Conservation (phyloP, 2,329 filamentous ascomycete species). For the Colletotrichum phormii region DNA sequence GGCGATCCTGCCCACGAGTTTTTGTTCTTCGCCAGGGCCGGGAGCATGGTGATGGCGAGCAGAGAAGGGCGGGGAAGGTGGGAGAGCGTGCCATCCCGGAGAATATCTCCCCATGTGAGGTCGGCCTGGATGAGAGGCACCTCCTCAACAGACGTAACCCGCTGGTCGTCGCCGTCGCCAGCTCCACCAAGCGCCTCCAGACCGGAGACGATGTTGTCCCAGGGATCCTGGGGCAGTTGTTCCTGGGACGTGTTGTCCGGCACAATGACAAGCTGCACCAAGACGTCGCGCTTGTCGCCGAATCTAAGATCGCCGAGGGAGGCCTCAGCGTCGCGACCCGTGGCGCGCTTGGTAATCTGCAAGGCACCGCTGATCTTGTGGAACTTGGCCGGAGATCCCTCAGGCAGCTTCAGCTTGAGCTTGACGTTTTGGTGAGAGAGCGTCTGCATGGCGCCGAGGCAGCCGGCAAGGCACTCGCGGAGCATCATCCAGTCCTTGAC, state of each 20-base stretch:
- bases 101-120: slow-evolving; percentile 90
- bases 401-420: slow-evolving; percentile 90
- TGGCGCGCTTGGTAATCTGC: slow-evolving; percentile 95
- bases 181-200: slow-evolving; percentile 92
- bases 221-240: slow-evolving; percentile 89
- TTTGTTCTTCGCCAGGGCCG: slow-evolving; percentile 71
- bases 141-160: slow-evolving; percentile 89
- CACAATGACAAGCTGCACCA: slow-evolving; percentile 92
- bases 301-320: slow-evolving; percentile 92
- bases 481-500: slow-evolving; percentile 99
- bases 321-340: slow-evolving; percentile 93
- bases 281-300: slow-evolving; percentile 92
- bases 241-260: slow-evolving; percentile 88
- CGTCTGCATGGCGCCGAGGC: slow-evolving; percentile 89
- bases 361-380: slow-evolving; percentile 98
- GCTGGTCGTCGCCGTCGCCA: slow-evolving; percentile 86
- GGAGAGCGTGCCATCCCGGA: slow-evolving; percentile 86
- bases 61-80: slow-evolving; percentile 91
- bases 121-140: slow-evolving; percentile 96
- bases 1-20: slow-evolving; percentile 75
- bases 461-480: slow-evolving; percentile 93
- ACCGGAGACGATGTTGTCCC: slow-evolving; percentile 97
- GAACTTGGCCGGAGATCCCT: slow-evolving; percentile 97
- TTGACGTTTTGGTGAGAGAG: slow-evolving; percentile 99
- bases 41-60: slow-evolving; percentile 95